Evolutionary conservation across 495 filamentous ascomycete genomes (phyloP).

Genomic region (Eremomyces bilateralis): DNA sequence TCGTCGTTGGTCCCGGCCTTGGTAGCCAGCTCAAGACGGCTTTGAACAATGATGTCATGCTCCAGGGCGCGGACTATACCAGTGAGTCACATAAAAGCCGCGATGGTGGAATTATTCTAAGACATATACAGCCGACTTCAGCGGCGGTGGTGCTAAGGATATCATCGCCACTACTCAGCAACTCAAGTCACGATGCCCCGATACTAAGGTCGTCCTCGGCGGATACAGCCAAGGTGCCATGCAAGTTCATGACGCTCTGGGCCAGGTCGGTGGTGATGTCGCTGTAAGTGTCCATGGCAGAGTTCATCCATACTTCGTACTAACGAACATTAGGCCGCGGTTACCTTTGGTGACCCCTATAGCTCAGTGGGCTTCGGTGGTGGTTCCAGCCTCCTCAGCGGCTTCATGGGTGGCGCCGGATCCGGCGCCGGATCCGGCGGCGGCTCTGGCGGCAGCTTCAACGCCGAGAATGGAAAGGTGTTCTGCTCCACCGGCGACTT

Average conservation of each 20-base stretch:
- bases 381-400: background rate
- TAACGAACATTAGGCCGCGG: background rate
- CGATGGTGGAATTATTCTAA: background rate
- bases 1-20: background rate
- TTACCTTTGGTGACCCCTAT: background rate
- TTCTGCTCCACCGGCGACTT: no score
- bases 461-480: no score
- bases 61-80: no score
- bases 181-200: background rate
- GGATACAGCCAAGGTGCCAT: background rate
- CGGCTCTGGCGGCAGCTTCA: no score
- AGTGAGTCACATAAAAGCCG: background rate
- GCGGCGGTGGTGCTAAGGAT: background rate
- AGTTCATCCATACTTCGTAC: no score
- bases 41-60: no score
- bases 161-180: background rate
- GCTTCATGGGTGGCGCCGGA: no score
- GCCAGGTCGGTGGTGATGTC: background rate
- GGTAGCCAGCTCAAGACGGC: background rate
- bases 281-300: background rate
- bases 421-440: no score
- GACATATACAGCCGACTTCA: background rate
- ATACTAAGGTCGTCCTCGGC: conserved; percentile 1
- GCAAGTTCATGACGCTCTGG: background rate
- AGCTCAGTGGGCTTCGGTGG: background rate